Percentiles rank a stretch among this genome's conserved stretches.
Conservation (phyloP, 805 yeast species). For the Wickerhamomyces pijperi region DNA sequence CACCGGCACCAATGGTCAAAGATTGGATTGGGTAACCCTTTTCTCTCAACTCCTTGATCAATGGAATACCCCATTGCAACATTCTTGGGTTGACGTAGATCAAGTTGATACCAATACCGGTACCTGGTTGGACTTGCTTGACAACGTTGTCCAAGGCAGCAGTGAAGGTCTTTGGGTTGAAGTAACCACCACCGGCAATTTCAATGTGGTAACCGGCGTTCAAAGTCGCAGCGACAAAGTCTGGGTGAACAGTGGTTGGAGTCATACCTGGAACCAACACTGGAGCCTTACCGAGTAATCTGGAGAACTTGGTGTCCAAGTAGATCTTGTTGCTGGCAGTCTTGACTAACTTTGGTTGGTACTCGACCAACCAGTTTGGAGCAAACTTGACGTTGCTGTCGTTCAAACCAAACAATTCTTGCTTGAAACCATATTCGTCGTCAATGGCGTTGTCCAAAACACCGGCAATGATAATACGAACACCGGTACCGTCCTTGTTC, state of each 20-base stretch:
- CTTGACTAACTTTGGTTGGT: constrained; percentile 74
- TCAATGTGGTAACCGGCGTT: constrained; percentile 97
- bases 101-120: constrained; percentile 83
- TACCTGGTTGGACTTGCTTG: constrained; percentile 63
- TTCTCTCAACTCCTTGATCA: constrained; percentile 78
- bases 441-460: constrained; percentile 62
- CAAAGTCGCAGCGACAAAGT: constrained; percentile 85
- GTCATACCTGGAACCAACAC: constrained; percentile 99
- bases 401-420: constrained; percentile 77
- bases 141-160: constrained; percentile 69
- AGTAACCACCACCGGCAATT: constrained; percentile 99
- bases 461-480: constrained; percentile 89
- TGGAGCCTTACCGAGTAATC: constrained; percentile 90
- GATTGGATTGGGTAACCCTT: constrained; percentile 95
- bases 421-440: constrained; percentile 91
- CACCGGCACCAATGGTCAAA: constrained; percentile 98
- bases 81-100: constrained; percentile 94
- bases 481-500: constrained; percentile 98
- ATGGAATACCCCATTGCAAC: constrained; percentile 98
- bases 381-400: constrained; percentile 66
- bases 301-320: constrained; percentile 90
- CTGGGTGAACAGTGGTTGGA: constrained; percentile 92
- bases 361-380: constrained; percentile 83
- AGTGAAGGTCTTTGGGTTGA: constrained; percentile 59
- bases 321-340: constrained; percentile 62